Evolutionary conservation across 129 eudicot genomes (phyloP), one percentile per base, ranked within the genome.

Genomic region (Helianthus tuberosus): DNA sequence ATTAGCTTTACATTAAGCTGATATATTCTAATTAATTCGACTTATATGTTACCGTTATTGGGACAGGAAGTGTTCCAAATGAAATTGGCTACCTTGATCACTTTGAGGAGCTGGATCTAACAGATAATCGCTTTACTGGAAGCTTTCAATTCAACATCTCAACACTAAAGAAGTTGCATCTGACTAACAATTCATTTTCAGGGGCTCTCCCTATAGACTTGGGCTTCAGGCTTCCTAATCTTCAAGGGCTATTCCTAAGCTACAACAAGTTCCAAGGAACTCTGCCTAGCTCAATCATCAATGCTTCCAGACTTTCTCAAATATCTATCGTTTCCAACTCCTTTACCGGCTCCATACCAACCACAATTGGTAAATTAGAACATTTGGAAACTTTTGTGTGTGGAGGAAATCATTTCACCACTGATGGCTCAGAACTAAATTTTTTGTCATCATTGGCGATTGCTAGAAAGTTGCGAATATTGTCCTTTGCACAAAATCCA

Each of bases 241-340:
- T 88, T 36, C 77, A 78, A 71, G 43, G 36, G 8, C 39, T 82
- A 49, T 66, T 50, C 78, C 50, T 82, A 5, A 14, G 49, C 9
- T 0, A 4, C 0, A 86, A 89, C 5, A 3, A 20, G 3, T 64
- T 89, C 17, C 58, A 25, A 0, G 91, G 91, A 55, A 1, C 16
- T 10, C 72, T 86, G 5, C 87, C 91, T 0, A 66, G 23, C 63
- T 83, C 89, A 11, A 73, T 89, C 55, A 62, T 73, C 38, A 83
- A 86, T 16, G 36, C 73, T 17, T 71, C 89, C 11, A 81, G 62
- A 51, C 91, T 83, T 62, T 44, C 80, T 5, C 72, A 64, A 12
- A 9, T 82, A 71, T 4, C 65, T 35, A 1, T 0, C 0, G 11
- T 43, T 6, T 43, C 47, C 47, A 85, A 85, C 81, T 72, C 74